These are phyloP conservation scores for Planoprotostelium fungivorum DNA, from an alignment of 78 protist species.

Conservation along the genomic window DNA sequence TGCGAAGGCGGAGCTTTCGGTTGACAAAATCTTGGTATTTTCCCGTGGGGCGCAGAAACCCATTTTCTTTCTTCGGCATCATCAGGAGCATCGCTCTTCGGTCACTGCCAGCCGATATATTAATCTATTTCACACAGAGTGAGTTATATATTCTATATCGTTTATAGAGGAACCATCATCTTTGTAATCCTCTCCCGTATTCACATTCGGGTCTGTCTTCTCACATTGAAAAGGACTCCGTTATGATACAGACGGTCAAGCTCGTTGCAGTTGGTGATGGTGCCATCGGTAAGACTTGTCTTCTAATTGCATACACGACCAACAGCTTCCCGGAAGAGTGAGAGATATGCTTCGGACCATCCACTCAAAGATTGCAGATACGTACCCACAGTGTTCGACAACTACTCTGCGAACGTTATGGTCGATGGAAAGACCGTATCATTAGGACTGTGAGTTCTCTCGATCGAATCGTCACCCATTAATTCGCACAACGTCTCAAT, in stretches of 20 bases:
- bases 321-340: slow-evolving; percentile 79
- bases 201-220: not conserved
- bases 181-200: not conserved
- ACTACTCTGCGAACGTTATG: slow-evolving; percentile 67
- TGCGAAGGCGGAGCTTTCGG: too few relatives aligned
- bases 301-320: slow-evolving; percentile 77
- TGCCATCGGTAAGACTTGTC: slow-evolving; percentile 76
- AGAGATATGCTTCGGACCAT: slow-evolving; percentile 8
- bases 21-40: too few relatives aligned
- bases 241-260: slow-evolving; percentile 65
- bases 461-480: too few relatives aligned
- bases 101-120: too few relatives aligned
- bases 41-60: too few relatives aligned
- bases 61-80: too few relatives aligned
- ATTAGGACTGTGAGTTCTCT: slow-evolving; percentile 86
- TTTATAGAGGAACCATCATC: too few relatives aligned
- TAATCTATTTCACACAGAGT: too few relatives aligned
- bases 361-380: not conserved
- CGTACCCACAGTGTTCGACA: slow-evolving; percentile 32
- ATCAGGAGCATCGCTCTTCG: too few relatives aligned
- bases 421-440: slow-evolving; percentile 42
- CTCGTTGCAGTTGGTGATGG: slow-evolving; percentile 87
- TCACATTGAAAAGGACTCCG: not conserved
- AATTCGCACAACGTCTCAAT: too few relatives aligned
- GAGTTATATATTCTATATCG: too few relatives aligned